These are phyloP conservation scores for Calonectria naviculata DNA, from an alignment of 2,329 filamentous ascomycete species.

Conservation along the genomic window DNA sequence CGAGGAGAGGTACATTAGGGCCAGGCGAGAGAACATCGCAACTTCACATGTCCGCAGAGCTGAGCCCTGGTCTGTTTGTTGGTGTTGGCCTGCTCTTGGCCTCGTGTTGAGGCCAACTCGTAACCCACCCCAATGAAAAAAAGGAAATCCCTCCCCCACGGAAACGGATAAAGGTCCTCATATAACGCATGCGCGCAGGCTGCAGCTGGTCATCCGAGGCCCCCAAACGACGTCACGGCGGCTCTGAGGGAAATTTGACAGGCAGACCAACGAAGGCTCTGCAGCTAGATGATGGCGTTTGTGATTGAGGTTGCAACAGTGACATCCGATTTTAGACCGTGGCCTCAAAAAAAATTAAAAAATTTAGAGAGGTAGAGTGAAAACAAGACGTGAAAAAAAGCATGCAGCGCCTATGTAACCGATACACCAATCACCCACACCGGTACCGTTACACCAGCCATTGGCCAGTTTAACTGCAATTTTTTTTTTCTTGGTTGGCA, in stretches of 20 bases:
- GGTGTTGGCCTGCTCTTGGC: background rate
- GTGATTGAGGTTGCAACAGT: background rate
- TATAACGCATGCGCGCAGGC: background rate
- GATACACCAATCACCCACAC: slow-evolving; percentile 10
- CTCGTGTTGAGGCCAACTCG: background rate
- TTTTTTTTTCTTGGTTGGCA: background rate
- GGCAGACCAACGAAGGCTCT: background rate
- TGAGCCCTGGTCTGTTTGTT: background rate
- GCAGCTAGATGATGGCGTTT: background rate
- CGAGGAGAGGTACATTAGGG: background rate
- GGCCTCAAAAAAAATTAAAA: slow-evolving; percentile 11
- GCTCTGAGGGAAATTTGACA: background rate
- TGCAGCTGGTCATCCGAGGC: background rate
- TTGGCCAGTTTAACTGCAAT: background rate
- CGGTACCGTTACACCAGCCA: background rate
- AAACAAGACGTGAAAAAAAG: background rate
- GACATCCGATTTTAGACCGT: background rate
- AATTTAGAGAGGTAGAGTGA: background rate
- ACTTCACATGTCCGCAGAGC: background rate
- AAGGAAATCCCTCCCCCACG: background rate
- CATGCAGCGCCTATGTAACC: background rate
- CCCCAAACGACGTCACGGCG: background rate
- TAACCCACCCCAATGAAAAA: background rate
- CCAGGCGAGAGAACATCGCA: background rate
- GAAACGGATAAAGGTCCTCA: background rate